A percentile compares a stretch with the other conserved stretches of the same genome.
Conservation (phyloP, 495 filamentous ascomycete species). For the Penicillium ucsense region DNA sequence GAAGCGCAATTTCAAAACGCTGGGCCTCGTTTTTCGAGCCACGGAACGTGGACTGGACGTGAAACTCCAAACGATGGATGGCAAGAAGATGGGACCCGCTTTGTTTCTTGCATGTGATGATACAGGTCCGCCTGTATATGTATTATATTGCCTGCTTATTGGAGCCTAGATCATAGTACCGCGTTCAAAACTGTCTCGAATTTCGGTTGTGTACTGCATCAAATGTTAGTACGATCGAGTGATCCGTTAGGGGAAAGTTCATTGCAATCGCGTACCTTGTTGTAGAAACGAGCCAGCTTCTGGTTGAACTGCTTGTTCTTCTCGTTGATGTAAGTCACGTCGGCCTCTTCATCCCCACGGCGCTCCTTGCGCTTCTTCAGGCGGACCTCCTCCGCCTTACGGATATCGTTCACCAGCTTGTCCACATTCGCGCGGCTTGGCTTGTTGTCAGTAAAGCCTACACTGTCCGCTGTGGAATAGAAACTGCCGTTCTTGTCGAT, state of each 20-base stretch:
- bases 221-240: constrained; percentile 21
- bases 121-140: constrained; percentile 1
- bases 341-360: constrained; percentile 64
- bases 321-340: constrained; percentile 98
- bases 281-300: constrained; percentile 89
- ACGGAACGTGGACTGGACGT: too few relatives aligned
- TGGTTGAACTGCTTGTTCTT: constrained; percentile 99
- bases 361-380: constrained; percentile 78
- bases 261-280: constrained; percentile 56
- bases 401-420: constrained; percentile 72
- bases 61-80: not conserved
- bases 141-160: constrained; percentile 16
- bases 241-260: not conserved
- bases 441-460: constrained; percentile 72
- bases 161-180: constrained; percentile 56
- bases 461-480: constrained; percentile 76
- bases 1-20: too few relatives aligned
- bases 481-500: constrained; percentile 85
- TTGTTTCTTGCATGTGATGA: too few relatives aligned
- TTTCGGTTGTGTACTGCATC: constrained; percentile 79
- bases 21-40: too few relatives aligned
- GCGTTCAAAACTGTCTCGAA: constrained; percentile 94
- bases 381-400: constrained; percentile 77
- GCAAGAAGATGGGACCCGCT: too few relatives aligned
- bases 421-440: constrained; percentile 88